Evolutionary conservation across 2,329 filamentous ascomycete genomes (phyloP), one percentile per base, ranked within the genome.

Genomic region (Graphilbum ipis-grandicollis): DNA sequence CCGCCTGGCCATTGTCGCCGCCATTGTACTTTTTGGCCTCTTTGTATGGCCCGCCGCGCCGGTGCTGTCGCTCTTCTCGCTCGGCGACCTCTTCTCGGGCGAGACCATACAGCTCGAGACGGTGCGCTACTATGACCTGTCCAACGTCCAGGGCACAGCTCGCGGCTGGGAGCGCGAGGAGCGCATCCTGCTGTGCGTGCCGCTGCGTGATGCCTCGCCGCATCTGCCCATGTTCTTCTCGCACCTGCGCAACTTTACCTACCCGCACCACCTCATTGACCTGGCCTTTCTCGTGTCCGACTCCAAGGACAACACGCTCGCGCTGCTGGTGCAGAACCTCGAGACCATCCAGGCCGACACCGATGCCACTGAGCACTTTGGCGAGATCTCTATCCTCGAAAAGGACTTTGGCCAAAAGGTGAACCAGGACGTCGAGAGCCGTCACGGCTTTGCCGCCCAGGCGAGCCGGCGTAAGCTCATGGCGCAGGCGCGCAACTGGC

Each of bases 351-450:
- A 98, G 58, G 74, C 72, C 19, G 72, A 90, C 42, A 65, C 76
- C 18, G 81, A 94, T 47, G 74, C 78, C 10, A 77, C 75, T 47
- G 77, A 86, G 57, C 76, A 79, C 14, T 98, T 86, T 52, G 90
- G 90, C 42, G 90, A 98, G 60, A 90, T 98, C 40, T 93, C 84
- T 1, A 90, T 98, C 41, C 86, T 98, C 46, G 84, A 96, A 59
- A 98, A 98, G 60, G 88, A 98, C 56, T 98, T 98, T 62, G 90
- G 90, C 3, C 90, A 98, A 55, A 88, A 88, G 54, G 90, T 98
- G 41, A 83, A 93, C 44, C 90, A 98, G 58, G 88, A 98, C 58
- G 85, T 96, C 19, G 90, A 98, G 60, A 93, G 84, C 54, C 78
- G 90, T 46, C 90, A 98, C 56, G 92, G 90, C 19, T 98, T 98